Evolutionary conservation across 306 rosid genomes (phyloP).

Genomic region (Cicer pinnatifidum): DNA sequence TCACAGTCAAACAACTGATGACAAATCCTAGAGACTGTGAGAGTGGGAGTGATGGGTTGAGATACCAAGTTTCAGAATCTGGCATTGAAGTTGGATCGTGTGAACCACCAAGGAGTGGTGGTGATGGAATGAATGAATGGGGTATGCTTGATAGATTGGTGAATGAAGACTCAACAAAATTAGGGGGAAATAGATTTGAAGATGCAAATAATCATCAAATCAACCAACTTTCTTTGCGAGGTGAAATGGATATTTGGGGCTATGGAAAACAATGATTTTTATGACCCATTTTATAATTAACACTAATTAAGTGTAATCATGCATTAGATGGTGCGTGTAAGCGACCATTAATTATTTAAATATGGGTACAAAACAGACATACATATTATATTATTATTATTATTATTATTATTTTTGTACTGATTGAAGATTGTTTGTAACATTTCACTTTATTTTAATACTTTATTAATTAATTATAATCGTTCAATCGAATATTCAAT

Average conservation of each 20-base stretch:
- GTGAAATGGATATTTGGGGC: slow-evolving; percentile 92
- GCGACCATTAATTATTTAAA: slow-evolving; percentile 29
- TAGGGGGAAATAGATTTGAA: slow-evolving; percentile 55
- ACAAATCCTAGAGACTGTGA: slow-evolving; percentile 70
- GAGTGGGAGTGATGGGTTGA: slow-evolving; percentile 63
- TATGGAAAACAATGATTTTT: slow-evolving; percentile 58
- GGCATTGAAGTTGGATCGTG: slow-evolving; percentile 59
- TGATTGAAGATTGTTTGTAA: slow-evolving; percentile 38
- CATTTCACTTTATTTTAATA: slow-evolving; percentile 16
- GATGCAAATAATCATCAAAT: slow-evolving; percentile 58
- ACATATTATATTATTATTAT: background rate
- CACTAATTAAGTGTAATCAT: slow-evolving; percentile 3
- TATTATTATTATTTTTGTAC: slow-evolving; percentile 10
- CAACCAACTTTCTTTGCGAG: slow-evolving; percentile 71
- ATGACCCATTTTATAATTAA: background rate
- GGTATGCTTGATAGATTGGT: slow-evolving; percentile 78
- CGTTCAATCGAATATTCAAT: no score
- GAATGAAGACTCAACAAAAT: slow-evolving; percentile 61
- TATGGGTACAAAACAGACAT: background rate
- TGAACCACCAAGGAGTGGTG: slow-evolving; percentile 51
- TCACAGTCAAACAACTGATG: slow-evolving; percentile 69
- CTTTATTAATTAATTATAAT: no score
- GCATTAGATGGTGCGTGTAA: slow-evolving; percentile 13
- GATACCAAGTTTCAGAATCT: slow-evolving; percentile 63
- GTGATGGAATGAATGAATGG: slow-evolving; percentile 73